These are phyloP conservation scores for Sugiyamaella paludigena DNA, from an alignment of 1,139 yeast genomes.

Conservation along the genomic window DNA sequence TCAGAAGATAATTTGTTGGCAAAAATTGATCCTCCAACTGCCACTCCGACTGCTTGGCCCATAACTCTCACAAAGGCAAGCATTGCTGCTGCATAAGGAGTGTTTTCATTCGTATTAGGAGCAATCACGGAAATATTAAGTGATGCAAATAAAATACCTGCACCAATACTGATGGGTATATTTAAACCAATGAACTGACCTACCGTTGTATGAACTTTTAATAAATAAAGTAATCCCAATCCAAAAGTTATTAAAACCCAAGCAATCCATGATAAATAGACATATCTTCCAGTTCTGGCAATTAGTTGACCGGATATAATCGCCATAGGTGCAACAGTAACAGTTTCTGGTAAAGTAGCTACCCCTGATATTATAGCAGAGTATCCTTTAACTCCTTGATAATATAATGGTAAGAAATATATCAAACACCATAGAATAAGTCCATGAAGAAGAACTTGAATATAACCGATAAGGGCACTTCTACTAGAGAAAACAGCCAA, in stretches of 20 bases:
- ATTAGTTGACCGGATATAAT: conserved; percentile 48
- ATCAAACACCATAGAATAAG: conserved; percentile 43
- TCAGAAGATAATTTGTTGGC: conserved; percentile 30
- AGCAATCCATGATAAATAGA: conserved; percentile 41
- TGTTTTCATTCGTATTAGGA: conserved; percentile 50
- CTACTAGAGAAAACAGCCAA: conserved; percentile 41
- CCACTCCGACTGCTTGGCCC: conserved; percentile 53
- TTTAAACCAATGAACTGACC: conserved; percentile 51
- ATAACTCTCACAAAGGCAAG: conserved; percentile 49
- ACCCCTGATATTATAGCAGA: conserved; percentile 55
- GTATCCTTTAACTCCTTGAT: conserved; percentile 49
- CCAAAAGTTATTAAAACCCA: conserved; percentile 52
- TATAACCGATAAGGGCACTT: conserved; percentile 39
- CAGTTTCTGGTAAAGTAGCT: conserved; percentile 51
- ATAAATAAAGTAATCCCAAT: conserved; percentile 47
- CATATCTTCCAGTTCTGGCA: conserved; percentile 41
- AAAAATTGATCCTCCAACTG: conserved; percentile 51
- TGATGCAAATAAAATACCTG: conserved; percentile 47
- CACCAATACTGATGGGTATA: conserved; percentile 53
- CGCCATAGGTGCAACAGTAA: conserved; percentile 52
- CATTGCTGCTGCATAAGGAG: conserved; percentile 52
- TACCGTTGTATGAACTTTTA: conserved; percentile 42
- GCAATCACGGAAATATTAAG: conserved; percentile 50
- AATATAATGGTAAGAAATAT: conserved; percentile 52
- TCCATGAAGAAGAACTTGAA: conserved; percentile 43